Evolutionary conservation across 139 green algal genomes (phyloP), one percentile per base, ranked within the genome.

Genomic region (Chlamydomonas incerta): DNA sequence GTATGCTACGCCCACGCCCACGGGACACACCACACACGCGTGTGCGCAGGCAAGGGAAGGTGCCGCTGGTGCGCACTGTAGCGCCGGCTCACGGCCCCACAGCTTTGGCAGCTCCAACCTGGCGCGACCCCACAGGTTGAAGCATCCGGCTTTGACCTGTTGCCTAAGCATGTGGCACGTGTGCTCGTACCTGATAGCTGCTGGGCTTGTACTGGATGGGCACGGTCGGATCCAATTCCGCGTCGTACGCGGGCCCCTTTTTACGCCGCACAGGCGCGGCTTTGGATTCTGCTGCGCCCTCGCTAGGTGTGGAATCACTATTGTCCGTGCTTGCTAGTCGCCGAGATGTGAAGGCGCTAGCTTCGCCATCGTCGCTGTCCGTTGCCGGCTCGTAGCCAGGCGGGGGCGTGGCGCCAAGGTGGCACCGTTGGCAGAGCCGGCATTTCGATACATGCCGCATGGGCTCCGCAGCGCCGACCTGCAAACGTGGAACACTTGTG

Each of bases 381-480:
- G 60, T 2, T 2, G 23, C 60, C 3, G 60, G 18, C 60, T 66
- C 60, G 60, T 31, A 66, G 35, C 50, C 80, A 2, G 58, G 33
- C 28, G 83, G 72, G 18, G 85, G 75, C 5, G 41, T 37, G 34
- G 69, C 85, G 23, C 69, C n/a, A 4, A 89, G 57, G 24, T 72
- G 57, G 57, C 85, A 89, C 18, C 35, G 6, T 23, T 73, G 58
- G 60, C 85, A 89, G 2, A 85, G 46, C n/a, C 57, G 81, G 58
- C 85, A 89, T 28, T 82, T n/a, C 50, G n/a, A 46, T 2, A 88
- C 83, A 52, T 88, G 83, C 23, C 33, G 72, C 47, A 83, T 88
- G 17, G 75, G 4, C 55, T 5, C 46, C 37, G 75, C 72, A 1
- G 35, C 21, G 15, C 23, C 21, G 3, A 66, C 3, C 24, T 66